Evolutionary conservation across 805 yeast species (phyloP).

Genomic region (Kodamaea restingae): DNA sequence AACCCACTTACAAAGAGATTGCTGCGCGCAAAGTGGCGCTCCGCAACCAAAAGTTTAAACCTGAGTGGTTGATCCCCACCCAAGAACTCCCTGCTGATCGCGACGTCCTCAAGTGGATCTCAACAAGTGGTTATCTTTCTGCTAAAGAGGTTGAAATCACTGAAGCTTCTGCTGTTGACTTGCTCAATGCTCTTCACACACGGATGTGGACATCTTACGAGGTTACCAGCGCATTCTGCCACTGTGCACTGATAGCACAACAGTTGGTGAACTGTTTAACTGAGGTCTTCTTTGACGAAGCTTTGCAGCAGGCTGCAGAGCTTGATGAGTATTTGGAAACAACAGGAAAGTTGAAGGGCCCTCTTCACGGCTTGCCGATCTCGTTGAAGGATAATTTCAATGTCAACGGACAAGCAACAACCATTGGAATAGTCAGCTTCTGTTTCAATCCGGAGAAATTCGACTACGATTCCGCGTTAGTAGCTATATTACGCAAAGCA

Average conservation of each 20-base stretch:
- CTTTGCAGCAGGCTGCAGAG: conserved; percentile 19
- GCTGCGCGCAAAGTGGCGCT: conserved; percentile 38
- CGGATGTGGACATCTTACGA: conserved; percentile 36
- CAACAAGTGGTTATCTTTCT: conserved; percentile 30
- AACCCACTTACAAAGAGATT: conserved; percentile 30
- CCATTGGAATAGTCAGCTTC: conserved; percentile 47
- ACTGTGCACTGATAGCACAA: conserved; percentile 56
- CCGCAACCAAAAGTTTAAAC: conserved; percentile 41
- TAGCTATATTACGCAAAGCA: conserved; percentile 32
- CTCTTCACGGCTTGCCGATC: conserved; percentile 29
- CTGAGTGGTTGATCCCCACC: conserved; percentile 42
- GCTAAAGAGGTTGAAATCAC: conserved; percentile 39
- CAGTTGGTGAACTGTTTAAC: conserved; percentile 44
- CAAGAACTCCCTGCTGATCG: conserved; percentile 29
- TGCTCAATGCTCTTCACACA: conserved; percentile 26
- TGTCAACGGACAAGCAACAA: conserved; percentile 45
- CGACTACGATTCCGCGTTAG: conserved; percentile 37
- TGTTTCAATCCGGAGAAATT: conserved; percentile 32
- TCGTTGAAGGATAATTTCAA: conserved; percentile 43
- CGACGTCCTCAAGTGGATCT: conserved; percentile 38
- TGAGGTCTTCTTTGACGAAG: conserved; percentile 34
- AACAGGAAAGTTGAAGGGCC: conserved; percentile 19
- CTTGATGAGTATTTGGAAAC: conserved; percentile 21
- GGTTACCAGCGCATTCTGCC: conserved; percentile 53
- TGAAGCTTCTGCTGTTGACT: conserved; percentile 22